Conservation (phyloP, 805 yeast genomes). For the Saccharomycopsis javanensis region DNA sequence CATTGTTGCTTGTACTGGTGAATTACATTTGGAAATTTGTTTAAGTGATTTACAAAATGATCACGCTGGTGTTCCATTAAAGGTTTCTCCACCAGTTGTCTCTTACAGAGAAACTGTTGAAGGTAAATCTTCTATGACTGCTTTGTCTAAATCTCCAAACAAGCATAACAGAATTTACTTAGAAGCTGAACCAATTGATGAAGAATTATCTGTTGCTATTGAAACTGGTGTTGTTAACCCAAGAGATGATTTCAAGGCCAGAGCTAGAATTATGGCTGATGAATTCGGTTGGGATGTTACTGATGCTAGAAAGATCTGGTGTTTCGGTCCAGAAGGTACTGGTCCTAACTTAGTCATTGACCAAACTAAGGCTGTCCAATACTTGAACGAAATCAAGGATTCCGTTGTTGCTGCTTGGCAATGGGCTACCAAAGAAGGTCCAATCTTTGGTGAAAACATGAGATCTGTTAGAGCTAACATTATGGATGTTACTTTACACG, state of each 20-base stretch:
- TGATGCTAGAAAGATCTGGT: constrained; percentile 99
- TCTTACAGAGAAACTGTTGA: constrained; percentile 98
- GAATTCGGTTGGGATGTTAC: constrained; percentile 99
- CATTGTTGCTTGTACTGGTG: constrained; percentile 99
- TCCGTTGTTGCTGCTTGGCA: constrained; percentile 99
- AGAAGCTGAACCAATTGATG: constrained; percentile 92
- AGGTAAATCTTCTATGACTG: constrained; percentile 87
- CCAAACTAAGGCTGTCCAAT: constrained; percentile 99
- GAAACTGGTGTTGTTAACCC: constrained; percentile 88
- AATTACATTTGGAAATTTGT: constrained; percentile 98
- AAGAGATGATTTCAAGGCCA: constrained; percentile 96
- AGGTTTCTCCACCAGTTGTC: constrained; percentile 96
- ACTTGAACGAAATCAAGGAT: constrained; percentile 98
- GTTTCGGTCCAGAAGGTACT: constrained; percentile 99
- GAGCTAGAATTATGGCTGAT: constrained; percentile 98
- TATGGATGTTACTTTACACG: constrained; percentile 97
- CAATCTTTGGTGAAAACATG: constrained; percentile 91
- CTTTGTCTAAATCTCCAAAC: constrained; percentile 99
- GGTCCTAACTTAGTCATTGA: constrained; percentile 99
- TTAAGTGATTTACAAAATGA: constrained; percentile 91
- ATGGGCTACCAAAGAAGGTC: constrained; percentile 99
- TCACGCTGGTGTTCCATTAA: constrained; percentile 99
- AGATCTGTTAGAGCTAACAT: constrained; percentile 97
- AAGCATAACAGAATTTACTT: constrained; percentile 99
- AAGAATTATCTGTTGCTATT: constrained; percentile 86